phyloP scores from a whole-genome alignment of 257 asterid genomes.

The Capsicum pubescens region DNA sequence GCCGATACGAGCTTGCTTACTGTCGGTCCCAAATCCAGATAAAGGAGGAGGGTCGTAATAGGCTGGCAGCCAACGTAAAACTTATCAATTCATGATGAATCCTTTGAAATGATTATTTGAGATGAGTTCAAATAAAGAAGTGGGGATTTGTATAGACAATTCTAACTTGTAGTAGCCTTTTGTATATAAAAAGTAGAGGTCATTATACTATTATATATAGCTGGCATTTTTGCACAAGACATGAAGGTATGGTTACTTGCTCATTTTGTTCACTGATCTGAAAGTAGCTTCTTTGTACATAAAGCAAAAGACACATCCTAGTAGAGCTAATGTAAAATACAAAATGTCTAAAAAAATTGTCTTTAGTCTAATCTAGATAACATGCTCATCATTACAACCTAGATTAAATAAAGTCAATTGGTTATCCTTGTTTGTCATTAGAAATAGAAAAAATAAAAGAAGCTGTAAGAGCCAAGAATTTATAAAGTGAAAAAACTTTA shows the following conservation, averaged over 20 bases:
- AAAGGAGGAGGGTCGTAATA: neutral
- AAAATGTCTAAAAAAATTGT: neutral
- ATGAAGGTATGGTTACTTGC: neutral
- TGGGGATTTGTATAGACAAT: neutral
- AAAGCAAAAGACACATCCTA: neutral
- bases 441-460: neutral
- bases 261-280: neutral
- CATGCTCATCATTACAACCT: constrained; percentile 1
- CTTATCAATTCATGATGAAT: neutral
- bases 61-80: neutral
- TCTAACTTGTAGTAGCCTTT: neutral
- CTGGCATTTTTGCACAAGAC: neutral
- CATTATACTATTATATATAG: neutral
- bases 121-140: neutral
- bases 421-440: neutral
- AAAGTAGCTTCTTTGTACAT: constrained; percentile 20
- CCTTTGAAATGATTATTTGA: neutral
- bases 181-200: neutral
- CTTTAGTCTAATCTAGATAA: neutral
- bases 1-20: neutral
- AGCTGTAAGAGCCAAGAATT: neutral
- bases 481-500: neutral
- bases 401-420: constrained; percentile 24
- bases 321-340: neutral
- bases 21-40: neutral